Evolutionary conservation across 2,329 filamentous ascomycete species (phyloP), one percentile per base, ranked within the genome.

Genomic region (Sordariomycetes sp.): DNA sequence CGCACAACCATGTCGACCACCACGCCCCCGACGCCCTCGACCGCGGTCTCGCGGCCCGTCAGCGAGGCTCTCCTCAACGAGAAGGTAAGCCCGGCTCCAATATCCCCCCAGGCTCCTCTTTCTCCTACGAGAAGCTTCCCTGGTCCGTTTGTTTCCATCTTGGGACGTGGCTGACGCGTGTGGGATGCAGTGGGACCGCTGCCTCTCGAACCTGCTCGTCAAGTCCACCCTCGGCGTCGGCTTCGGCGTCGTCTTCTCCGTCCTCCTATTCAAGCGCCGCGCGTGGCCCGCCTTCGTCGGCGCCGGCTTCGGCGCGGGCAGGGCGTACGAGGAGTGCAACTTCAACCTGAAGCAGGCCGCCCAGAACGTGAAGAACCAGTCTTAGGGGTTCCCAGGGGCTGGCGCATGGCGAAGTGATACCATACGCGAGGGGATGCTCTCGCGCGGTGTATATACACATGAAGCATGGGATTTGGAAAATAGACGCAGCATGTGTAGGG

Each of bases 261-360:
- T 99, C 61, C 88, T 99, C 60, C 78, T 99, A 59, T 99, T 99
- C 85, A 96, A 96, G 83, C 88, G 95, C 75, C 87, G 94, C 78
- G 90, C 94, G 64, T 99, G 93, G 90, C 94, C 94, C 59, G 94
- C 92, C n/a, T 94, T 90, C 71, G 83, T 96, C 64, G 94, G 94
- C 64, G 81, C 93, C 58, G 94, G 94, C 59, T 97, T 99, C 72
- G 94, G 95, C 71, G 92, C 92, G 63, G 94, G 94, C 68, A 86
- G 95, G 69, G 94, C 94, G 60, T 99, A 96, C 80, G 94, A 99
- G 76, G 94, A 99, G 80, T 97, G 94, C 76, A 96, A 99, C 79
- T 89, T 81, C 77, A 87, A 78, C 76, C 72, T 86, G 67, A 86
- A 85, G 75, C 77, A 80, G 70, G 81, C 81, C 40, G 77, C 81